These are phyloP conservation scores for Myxozyma neotropica DNA, from an alignment of 805 yeast genomes.

Conservation along the genomic window DNA sequence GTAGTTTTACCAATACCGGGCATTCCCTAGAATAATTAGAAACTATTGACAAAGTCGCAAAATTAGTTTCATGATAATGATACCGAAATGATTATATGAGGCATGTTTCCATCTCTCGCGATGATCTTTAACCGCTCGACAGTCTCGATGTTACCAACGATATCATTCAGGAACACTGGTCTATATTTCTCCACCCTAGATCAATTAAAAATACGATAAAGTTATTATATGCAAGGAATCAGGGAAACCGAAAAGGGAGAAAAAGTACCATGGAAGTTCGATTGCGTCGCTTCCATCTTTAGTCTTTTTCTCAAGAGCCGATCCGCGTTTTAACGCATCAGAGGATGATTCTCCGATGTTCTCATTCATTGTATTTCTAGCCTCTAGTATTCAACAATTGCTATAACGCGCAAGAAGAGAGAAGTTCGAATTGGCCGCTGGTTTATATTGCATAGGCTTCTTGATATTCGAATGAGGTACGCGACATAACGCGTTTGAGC, in stretches of 20 bases:
- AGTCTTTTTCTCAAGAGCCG: not conserved
- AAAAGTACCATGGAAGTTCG: constrained; percentile 24
- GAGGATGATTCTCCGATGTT: constrained; percentile 1
- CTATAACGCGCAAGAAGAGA: not conserved
- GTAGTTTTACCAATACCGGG: constrained; percentile 99
- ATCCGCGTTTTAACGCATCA: constrained; percentile 3
- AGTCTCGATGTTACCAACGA: constrained; percentile 93
- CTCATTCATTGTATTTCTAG: too few relatives aligned
- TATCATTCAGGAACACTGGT: constrained; percentile 74
- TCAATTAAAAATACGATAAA: not conserved
- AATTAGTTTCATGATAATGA: too few relatives aligned
- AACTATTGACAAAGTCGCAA: not conserved
- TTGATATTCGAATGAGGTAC: not conserved
- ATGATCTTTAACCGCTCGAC: constrained; percentile 79
- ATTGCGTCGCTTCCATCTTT: constrained; percentile 1
- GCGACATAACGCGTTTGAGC: not conserved
- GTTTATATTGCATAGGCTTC: too few relatives aligned
- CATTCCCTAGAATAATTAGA: constrained; percentile 52
- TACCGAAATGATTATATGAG: constrained; percentile 86
- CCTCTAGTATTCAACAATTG: not conserved
- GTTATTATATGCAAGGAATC: too few relatives aligned
- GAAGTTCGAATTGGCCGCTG: too few relatives aligned
- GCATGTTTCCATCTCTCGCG: constrained; percentile 93
- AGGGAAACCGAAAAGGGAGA: not conserved
- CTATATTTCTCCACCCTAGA: constrained; percentile 92